phyloP scores from a whole-genome alignment of 257 asterid species.

The Primulina tabacum region DNA sequence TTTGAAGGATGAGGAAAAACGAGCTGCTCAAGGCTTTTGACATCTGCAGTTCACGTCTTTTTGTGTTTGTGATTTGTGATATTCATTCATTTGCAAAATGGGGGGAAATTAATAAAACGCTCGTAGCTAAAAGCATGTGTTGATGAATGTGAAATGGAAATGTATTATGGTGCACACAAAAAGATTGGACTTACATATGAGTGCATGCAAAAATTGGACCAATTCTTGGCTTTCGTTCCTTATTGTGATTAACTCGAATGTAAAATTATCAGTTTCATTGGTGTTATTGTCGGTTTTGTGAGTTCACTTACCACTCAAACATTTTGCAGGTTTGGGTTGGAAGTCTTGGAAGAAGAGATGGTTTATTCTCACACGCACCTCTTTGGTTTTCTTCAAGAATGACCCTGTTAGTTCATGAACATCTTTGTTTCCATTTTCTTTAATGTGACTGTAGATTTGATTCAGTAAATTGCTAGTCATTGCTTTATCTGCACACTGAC shows the following conservation, averaged over 20 bases:
- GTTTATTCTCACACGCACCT: slow-evolving; percentile 94
- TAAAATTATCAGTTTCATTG: slow-evolving; percentile 6
- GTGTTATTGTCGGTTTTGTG: slow-evolving; percentile 10
- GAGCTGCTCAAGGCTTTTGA: slow-evolving; percentile 2
- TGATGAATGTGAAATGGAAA: slow-evolving; percentile 19
- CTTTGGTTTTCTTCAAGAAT: slow-evolving; percentile 94
- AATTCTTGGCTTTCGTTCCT: background rate
- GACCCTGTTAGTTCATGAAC: slow-evolving; percentile 67
- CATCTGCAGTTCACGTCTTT: background rate
- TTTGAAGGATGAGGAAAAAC: background rate
- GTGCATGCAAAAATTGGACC: background rate
- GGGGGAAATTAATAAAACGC: slow-evolving; percentile 4
- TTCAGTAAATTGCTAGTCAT: slow-evolving; percentile 12
- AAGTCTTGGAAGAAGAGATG: slow-evolving; percentile 95
- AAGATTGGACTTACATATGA: background rate
- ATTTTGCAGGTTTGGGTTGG: slow-evolving; percentile 91
- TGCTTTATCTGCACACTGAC: slow-evolving; percentile 10
- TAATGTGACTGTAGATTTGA: slow-evolving; percentile 18
- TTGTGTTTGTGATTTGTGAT: background rate
- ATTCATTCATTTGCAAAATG: slow-evolving; percentile 12
- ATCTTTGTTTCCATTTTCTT: slow-evolving; percentile 16
- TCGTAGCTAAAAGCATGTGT: slow-evolving; percentile 7
- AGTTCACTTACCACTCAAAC: slow-evolving; percentile 20
- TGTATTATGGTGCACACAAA: slow-evolving; percentile 11
- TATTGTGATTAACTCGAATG: slow-evolving; percentile 9